Conservation (phyloP, 768 basidiomycete species). For the Auriculariales sp. region DNA sequence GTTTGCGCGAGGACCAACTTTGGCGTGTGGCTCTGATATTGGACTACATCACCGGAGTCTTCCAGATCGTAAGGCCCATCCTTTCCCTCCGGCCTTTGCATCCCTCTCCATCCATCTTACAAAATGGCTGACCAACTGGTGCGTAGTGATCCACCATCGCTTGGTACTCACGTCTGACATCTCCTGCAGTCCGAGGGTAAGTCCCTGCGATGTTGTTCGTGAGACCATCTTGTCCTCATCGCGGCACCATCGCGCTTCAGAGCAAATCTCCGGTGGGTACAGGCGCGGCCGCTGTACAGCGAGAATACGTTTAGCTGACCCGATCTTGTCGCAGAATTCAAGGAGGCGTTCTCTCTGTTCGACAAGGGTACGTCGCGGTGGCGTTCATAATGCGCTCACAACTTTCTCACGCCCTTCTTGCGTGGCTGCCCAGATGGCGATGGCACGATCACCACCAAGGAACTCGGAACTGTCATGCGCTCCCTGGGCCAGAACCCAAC, state of each 20-base stretch:
- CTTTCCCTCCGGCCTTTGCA: too few relatives aligned
- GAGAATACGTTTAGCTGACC: background rate
- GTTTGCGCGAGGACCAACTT: too few relatives aligned
- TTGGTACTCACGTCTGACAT: background rate
- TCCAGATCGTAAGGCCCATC: too few relatives aligned
- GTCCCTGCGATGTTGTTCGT: conserved; percentile 8
- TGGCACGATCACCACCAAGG: conserved; percentile 82
- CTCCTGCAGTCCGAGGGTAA: conserved; percentile 41
- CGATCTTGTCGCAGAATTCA: conserved; percentile 57
- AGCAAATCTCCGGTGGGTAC: conserved; percentile 76
- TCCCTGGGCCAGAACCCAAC: conserved; percentile 88
- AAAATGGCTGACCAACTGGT: conserved; percentile 43
- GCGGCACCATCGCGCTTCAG: conserved; percentile 22
- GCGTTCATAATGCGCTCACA: conserved; percentile 4
- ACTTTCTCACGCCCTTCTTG: background rate
- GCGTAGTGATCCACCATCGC: conserved; percentile 11
- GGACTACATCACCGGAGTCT: too few relatives aligned
- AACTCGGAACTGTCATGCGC: conserved; percentile 89
- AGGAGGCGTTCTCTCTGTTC: conserved; percentile 97
- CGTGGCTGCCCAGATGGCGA: conserved; percentile 50
- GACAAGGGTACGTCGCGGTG: conserved; percentile 60
- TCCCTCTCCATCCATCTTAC: conserved; percentile 2
- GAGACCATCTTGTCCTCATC: conserved; percentile 6
- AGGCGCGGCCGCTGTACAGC: background rate
- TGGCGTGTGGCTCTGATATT: too few relatives aligned